phyloP scores from a whole-genome alignment of 1,139 yeast species.

The Debaryomycetaceae sp. region DNA sequence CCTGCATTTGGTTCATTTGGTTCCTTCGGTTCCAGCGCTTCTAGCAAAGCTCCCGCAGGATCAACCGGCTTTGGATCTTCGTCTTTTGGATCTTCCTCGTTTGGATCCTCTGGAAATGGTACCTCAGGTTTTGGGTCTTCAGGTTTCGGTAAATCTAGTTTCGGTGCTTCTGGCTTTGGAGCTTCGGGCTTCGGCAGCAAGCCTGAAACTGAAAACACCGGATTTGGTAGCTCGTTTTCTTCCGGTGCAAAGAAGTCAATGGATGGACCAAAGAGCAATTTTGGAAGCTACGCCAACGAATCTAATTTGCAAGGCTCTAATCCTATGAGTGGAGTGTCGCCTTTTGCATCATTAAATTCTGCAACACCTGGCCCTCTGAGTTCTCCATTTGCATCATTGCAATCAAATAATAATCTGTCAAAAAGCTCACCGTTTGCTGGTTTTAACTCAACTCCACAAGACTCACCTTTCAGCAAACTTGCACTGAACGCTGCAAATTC shows the following conservation, averaged over 20 bases:
- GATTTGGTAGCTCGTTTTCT: neutral
- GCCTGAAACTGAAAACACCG: neutral
- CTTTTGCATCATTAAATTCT: conserved; percentile 3
- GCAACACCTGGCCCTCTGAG: neutral
- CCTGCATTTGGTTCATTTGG: neutral
- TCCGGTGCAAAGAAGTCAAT: neutral
- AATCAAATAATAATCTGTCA: neutral
- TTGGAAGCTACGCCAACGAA: conserved; percentile 3
- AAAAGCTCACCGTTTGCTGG: conserved; percentile 2
- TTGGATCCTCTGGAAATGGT: conserved; percentile 9
- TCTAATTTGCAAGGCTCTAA: neutral
- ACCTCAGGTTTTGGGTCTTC: conserved; percentile 12
- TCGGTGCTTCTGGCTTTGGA: conserved; percentile 9
- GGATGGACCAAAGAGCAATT: neutral
- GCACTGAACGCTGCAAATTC: neutral
- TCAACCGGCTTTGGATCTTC: conserved; percentile 7
- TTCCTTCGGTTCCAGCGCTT: conserved; percentile 1
- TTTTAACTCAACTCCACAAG: neutral
- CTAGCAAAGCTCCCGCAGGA: conserved; percentile 5
- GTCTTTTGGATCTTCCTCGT: conserved; percentile 6
- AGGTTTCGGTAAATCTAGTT: conserved; percentile 8
- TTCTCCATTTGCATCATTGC: conserved; percentile 1
- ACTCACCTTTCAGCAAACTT: conserved; percentile 7
- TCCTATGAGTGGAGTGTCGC: conserved; percentile 3
- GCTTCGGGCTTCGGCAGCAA: conserved; percentile 13